Evolutionary conservation across 2,329 filamentous ascomycete genomes (phyloP).

Genomic region (Exophiala alcalophila): DNA sequence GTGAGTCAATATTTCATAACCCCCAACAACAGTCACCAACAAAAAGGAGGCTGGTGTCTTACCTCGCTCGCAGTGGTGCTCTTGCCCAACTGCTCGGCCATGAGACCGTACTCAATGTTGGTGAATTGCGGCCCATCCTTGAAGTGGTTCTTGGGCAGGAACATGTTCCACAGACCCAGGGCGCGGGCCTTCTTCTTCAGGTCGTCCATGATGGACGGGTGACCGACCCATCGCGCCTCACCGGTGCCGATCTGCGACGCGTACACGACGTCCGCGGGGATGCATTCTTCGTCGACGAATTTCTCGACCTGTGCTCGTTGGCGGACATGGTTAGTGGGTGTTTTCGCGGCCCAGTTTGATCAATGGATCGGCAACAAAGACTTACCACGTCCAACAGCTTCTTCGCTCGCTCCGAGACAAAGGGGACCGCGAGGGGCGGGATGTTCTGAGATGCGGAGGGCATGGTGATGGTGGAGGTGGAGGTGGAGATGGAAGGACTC

Average conservation of each 20-base stretch:
- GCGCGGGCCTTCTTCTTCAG: slow-evolving; percentile 79
- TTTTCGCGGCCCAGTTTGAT: background rate
- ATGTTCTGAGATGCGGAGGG: slow-evolving; percentile 51
- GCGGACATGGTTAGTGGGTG: background rate
- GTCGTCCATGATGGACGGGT: slow-evolving; percentile 80
- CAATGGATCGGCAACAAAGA: slow-evolving; percentile 38
- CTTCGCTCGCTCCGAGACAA: slow-evolving; percentile 79
- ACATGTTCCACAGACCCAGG: slow-evolving; percentile 97
- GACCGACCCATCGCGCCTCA: slow-evolving; percentile 68
- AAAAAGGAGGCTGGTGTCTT: slow-evolving; percentile 33
- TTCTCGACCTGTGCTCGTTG: slow-evolving; percentile 75
- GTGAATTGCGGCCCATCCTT: slow-evolving; percentile 81
- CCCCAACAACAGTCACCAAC: background rate
- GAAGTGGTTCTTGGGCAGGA: slow-evolving; percentile 92
- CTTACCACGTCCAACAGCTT: slow-evolving; percentile 72
- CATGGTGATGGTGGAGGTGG: background rate
- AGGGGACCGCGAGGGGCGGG: slow-evolving; percentile 56
- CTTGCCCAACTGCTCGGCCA: slow-evolving; percentile 94
- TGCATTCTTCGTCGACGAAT: slow-evolving; percentile 95
- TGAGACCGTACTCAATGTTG: slow-evolving; percentile 94
- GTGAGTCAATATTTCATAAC: background rate
- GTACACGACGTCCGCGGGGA: slow-evolving; percentile 78
- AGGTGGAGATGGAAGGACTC: too few species aligned
- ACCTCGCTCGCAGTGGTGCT: slow-evolving; percentile 80
- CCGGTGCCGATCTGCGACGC: slow-evolving; percentile 73